phyloP scores from a whole-genome alignment of 140 eudicot genomes.

The Flaveria floridana region DNA sequence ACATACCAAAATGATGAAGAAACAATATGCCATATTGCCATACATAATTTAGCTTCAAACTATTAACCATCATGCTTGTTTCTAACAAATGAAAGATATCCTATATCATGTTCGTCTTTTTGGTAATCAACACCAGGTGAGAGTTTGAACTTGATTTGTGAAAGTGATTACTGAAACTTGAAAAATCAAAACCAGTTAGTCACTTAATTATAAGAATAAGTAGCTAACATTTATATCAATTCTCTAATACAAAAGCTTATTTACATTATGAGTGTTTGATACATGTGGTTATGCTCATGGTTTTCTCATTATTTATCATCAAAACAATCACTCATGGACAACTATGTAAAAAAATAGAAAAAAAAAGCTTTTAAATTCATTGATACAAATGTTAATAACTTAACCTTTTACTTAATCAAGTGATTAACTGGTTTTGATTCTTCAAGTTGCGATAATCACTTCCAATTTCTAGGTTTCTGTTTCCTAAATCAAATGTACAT shows the following conservation, averaged over 20 bases:
- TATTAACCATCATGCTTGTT: neutral
- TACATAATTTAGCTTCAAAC: neutral
- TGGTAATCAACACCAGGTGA: neutral
- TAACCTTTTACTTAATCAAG: too few relatives aligned
- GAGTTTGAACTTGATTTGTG: neutral
- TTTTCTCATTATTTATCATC: too few relatives aligned
- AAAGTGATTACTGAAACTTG: neutral
- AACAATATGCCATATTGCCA: neutral
- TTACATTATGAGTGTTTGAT: neutral
- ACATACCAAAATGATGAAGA: conserved; percentile 1
- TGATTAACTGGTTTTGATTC: too few relatives aligned
- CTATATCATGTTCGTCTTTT: neutral
- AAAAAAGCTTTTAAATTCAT: too few relatives aligned
- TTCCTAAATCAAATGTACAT: neutral
- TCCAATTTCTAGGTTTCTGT: neutral
- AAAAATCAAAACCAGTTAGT: neutral
- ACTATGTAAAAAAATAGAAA: too few relatives aligned
- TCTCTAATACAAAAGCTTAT: neutral
- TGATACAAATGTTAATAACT: too few relatives aligned
- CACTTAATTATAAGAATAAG: neutral
- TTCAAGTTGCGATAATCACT: neutral
- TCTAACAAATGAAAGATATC: neutral
- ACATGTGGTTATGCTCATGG: too few relatives aligned
- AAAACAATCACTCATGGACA: too few relatives aligned
- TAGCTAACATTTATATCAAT: neutral